phyloP scores from a whole-genome alignment of 139 green algal genomes.

The Coccomyxa sp. region DNA sequence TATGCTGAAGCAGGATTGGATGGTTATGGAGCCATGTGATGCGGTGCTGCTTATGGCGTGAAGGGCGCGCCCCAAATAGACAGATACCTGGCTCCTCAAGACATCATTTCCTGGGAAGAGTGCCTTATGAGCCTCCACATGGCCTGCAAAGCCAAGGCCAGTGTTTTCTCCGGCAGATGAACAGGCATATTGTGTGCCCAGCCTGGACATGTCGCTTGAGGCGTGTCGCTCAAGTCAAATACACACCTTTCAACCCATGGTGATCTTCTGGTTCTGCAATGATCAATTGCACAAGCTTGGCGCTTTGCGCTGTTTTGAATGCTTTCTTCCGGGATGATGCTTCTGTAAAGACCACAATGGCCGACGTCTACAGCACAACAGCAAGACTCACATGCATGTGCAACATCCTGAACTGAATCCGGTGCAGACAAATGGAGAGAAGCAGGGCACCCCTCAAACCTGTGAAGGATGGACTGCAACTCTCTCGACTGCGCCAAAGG shows the following conservation, averaged over 20 bases:
- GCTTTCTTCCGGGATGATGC: constrained; percentile 6
- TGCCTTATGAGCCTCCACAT: neutral
- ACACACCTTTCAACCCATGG: constrained; percentile 41
- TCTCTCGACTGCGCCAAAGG: constrained; percentile 54
- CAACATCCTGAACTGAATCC: too few relatives aligned
- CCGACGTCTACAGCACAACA: constrained; percentile 22
- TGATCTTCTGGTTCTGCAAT: constrained; percentile 14
- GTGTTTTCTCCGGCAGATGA: neutral
- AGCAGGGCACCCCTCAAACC: constrained; percentile 6
- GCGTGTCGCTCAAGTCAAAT: too few relatives aligned
- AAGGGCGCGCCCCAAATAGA: constrained; percentile 28
- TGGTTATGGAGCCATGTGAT: too few relatives aligned
- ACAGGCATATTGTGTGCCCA: neutral
- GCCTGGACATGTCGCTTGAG: neutral
- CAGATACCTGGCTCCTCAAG: too few relatives aligned
- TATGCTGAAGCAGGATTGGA: constrained; percentile 52
- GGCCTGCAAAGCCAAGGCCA: neutral
- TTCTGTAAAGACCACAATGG: constrained; percentile 47
- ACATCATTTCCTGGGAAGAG: neutral
- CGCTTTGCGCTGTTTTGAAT: constrained; percentile 19
- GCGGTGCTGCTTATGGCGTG: too few relatives aligned
- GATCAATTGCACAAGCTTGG: constrained; percentile 12
- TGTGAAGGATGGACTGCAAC: constrained; percentile 52
- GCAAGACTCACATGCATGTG: too few relatives aligned
- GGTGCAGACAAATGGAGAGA: too few relatives aligned